Percentiles rank a stretch among this genome's conserved stretches.
These are phyloP conservation scores for Scleromitrula shiraiana DNA, from an alignment of 2,329 filamentous ascomycete species.

Conservation along the genomic window DNA sequence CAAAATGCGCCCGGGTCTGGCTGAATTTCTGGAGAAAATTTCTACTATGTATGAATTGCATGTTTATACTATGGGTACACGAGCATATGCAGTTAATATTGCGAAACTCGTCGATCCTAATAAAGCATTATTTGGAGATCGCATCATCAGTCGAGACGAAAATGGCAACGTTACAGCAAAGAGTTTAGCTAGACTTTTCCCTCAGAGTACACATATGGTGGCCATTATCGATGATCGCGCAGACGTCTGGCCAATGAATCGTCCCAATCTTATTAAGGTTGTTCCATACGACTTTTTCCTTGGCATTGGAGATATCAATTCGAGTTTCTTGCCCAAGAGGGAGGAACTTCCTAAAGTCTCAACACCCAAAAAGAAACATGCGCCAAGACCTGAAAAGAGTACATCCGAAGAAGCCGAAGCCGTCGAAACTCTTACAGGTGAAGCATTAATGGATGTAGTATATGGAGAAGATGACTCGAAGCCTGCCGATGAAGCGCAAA, in stretches of 20 bases:
- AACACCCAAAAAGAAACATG: constrained; percentile 19
- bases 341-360: constrained; percentile 38
- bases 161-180: constrained; percentile 91
- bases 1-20: constrained; percentile 84
- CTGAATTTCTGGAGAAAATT: constrained; percentile 70
- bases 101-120: constrained; percentile 89
- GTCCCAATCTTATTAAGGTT: constrained; percentile 88
- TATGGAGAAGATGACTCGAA: neutral
- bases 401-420: constrained; percentile 7
- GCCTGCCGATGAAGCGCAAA: neutral
- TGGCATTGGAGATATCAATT: constrained; percentile 97
- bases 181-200: constrained; percentile 83
- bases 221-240: constrained; percentile 97
- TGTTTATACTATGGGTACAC: constrained; percentile 98
- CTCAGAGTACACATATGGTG: constrained; percentile 97
- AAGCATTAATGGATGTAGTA: constrained; percentile 1
- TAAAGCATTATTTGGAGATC: constrained; percentile 81
- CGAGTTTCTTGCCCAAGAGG: constrained; percentile 84
- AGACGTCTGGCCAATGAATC: constrained; percentile 90
- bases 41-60: constrained; percentile 85
- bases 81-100: constrained; percentile 90
- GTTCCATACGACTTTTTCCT: constrained; percentile 96
- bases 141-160: constrained; percentile 93
- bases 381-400: constrained; percentile 8
- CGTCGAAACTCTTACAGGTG: constrained; percentile 1